Evolutionary conservation across 306 rosid species (phyloP).

Genomic region (Castanospermum australe): DNA sequence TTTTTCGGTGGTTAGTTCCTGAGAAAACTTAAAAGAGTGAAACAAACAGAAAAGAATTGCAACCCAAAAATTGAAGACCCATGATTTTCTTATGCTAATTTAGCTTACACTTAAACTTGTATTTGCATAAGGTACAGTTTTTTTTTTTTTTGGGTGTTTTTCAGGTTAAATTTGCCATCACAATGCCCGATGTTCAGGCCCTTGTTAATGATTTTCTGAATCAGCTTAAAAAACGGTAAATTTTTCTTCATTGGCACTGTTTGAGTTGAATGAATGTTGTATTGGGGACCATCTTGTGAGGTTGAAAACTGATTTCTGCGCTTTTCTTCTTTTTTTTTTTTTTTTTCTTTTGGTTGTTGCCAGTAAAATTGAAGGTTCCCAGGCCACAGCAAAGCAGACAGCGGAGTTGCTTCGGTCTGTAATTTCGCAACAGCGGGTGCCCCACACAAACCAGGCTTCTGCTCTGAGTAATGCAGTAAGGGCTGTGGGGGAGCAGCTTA

Average conservation of each 20-base stretch:
- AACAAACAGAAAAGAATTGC: not conserved
- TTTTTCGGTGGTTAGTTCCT: not conserved
- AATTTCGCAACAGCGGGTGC: constrained; percentile 82
- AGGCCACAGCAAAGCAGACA: constrained; percentile 79
- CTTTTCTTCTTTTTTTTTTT: not conserved
- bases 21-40: not conserved
- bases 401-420: constrained; percentile 85
- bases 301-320: not conserved
- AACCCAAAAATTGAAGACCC: not conserved
- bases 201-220: constrained; percentile 74
- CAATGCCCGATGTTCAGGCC: constrained; percentile 86
- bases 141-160: not conserved
- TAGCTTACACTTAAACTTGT: not conserved
- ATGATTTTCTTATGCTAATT: not conserved
- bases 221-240: constrained; percentile 77
- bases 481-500: constrained; percentile 87
- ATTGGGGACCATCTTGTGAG: not conserved
- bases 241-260: constrained; percentile 3
- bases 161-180: constrained; percentile 41
- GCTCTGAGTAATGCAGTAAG: constrained; percentile 83
- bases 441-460: constrained; percentile 80
- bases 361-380: constrained; percentile 97
- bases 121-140: too few relatives aligned
- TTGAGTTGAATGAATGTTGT: constrained; percentile 13
- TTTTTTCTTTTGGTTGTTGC: not conserved